These are phyloP conservation scores for Hypoxylon lienhwacheense DNA, from an alignment of 495 filamentous ascomycete species.

Conservation along the genomic window DNA sequence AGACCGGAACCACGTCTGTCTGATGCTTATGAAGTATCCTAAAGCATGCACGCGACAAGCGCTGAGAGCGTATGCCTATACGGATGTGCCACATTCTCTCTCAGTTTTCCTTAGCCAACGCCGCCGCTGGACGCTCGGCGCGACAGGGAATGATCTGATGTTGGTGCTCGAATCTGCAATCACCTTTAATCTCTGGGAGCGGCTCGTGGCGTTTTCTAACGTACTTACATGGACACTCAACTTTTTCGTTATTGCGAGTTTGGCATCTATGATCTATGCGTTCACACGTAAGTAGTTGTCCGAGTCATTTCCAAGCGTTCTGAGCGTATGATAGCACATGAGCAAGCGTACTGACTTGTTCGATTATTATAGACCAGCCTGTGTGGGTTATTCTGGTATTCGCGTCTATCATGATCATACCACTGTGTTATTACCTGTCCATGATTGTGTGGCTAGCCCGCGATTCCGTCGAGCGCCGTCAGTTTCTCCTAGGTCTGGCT, in stretches of 20 bases:
- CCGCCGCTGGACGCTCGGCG: constrained; percentile 39
- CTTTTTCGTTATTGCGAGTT: constrained; percentile 39
- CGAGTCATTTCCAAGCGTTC: neutral
- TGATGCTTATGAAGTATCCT: constrained; percentile 38
- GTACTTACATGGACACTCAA: constrained; percentile 36
- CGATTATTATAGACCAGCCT: constrained; percentile 18
- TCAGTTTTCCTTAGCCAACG: constrained; percentile 41
- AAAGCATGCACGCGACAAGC: constrained; percentile 35
- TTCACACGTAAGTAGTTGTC: constrained; percentile 25
- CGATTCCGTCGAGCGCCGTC: constrained; percentile 21
- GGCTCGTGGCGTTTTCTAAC: constrained; percentile 34
- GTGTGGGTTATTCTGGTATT: constrained; percentile 36
- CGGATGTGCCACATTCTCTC: constrained; percentile 34
- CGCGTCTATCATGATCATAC: constrained; percentile 36
- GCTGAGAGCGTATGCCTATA: constrained; percentile 36
- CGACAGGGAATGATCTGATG: constrained; percentile 38
- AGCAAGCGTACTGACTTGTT: constrained; percentile 1
- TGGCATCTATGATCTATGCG: constrained; percentile 29
- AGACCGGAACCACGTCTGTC: constrained; percentile 37
- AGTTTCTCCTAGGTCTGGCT: constrained; percentile 27
- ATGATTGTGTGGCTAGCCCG: constrained; percentile 34
- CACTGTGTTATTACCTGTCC: constrained; percentile 25
- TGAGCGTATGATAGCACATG: neutral
- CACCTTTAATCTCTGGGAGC: constrained; percentile 33
- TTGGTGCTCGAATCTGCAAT: constrained; percentile 23